These are phyloP conservation scores for Amyloporia xantha DNA, from an alignment of 768 basidiomycete species.

Conservation along the genomic window DNA sequence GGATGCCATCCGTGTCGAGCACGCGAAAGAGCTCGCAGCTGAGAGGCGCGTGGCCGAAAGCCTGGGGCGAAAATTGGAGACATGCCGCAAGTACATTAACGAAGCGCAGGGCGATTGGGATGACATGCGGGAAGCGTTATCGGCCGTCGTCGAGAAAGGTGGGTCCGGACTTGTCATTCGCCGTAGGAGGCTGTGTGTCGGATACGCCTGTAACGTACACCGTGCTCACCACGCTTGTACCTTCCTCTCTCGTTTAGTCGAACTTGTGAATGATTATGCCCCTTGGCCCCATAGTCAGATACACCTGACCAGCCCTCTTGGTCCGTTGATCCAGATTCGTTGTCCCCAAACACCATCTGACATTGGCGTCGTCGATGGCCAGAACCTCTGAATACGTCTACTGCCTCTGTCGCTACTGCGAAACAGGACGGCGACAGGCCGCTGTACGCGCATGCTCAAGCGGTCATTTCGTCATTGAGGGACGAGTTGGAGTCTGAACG, in stretches of 20 bases:
- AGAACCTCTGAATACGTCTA: not conserved
- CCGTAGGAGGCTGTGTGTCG: too few relatives aligned
- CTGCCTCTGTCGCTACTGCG: not conserved
- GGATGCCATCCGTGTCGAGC: slow-evolving; percentile 35
- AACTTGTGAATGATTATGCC: slow-evolving; percentile 37
- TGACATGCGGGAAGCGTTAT: slow-evolving; percentile 47
- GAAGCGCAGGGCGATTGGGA: slow-evolving; percentile 41
- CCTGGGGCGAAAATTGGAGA: slow-evolving; percentile 33
- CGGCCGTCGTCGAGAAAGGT: slow-evolving; percentile 56
- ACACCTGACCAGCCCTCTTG: slow-evolving; percentile 33
- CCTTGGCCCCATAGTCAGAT: slow-evolving; percentile 43
- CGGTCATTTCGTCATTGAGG: slow-evolving; percentile 36
- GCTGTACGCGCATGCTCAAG: slow-evolving; percentile 30
- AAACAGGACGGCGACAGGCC: not conserved
- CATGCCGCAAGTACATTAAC: slow-evolving; percentile 27
- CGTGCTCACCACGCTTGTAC: too few relatives aligned
- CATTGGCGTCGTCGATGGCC: not conserved
- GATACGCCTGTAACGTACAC: too few relatives aligned
- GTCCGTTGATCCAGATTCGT: slow-evolving; percentile 26
- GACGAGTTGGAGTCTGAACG: slow-evolving; percentile 40
- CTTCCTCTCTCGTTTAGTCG: slow-evolving; percentile 28
- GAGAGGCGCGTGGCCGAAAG: slow-evolving; percentile 27
- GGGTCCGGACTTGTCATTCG: slow-evolving; percentile 17
- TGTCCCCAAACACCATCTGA: slow-evolving; percentile 1
- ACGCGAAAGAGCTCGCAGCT: slow-evolving; percentile 34